phyloP scores from a whole-genome alignment of 805 yeast species.

The Ogataea siamensis region DNA sequence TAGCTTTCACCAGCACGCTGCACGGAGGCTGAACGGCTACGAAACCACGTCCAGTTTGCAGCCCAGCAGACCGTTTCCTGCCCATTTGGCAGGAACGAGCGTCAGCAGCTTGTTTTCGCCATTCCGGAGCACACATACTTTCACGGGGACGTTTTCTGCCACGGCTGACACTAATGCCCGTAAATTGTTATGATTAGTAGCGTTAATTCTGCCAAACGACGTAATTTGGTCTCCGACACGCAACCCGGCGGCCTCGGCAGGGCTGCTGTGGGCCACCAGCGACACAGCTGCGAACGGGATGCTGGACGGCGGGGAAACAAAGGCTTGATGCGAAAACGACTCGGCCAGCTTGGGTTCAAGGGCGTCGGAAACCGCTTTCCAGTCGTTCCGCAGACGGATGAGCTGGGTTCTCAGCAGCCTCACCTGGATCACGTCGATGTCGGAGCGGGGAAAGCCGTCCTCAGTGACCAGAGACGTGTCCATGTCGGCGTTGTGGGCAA shows the following conservation, averaged over 20 bases:
- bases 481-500: slow-evolving; percentile 45
- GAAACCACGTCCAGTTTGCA: slow-evolving; percentile 48
- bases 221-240: slow-evolving; percentile 52
- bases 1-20: slow-evolving; percentile 87
- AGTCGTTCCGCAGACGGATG: slow-evolving; percentile 69
- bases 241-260: slow-evolving; percentile 56
- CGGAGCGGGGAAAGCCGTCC: slow-evolving; percentile 86
- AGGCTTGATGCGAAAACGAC: slow-evolving; percentile 27
- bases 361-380: slow-evolving; percentile 44
- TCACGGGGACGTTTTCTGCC: slow-evolving; percentile 4
- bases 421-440: slow-evolving; percentile 74
- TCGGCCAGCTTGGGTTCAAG: slow-evolving; percentile 47
- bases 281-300: slow-evolving; percentile 57
- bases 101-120: slow-evolving; percentile 25
- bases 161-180: slow-evolving; percentile 39
- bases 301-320: slow-evolving; percentile 12
- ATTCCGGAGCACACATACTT: slow-evolving; percentile 26
- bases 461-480: slow-evolving; percentile 56
- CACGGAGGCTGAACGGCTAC: slow-evolving; percentile 67
- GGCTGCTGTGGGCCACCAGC: slow-evolving; percentile 51
- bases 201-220: slow-evolving; percentile 50
- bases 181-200: slow-evolving; percentile 51
- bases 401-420: slow-evolving; percentile 62
- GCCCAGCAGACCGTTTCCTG: slow-evolving; percentile 67
- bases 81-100: slow-evolving; percentile 57